phyloP scores from a whole-genome alignment of 1,139 yeast species.

The Keqinozyma sinolaborantium region DNA sequence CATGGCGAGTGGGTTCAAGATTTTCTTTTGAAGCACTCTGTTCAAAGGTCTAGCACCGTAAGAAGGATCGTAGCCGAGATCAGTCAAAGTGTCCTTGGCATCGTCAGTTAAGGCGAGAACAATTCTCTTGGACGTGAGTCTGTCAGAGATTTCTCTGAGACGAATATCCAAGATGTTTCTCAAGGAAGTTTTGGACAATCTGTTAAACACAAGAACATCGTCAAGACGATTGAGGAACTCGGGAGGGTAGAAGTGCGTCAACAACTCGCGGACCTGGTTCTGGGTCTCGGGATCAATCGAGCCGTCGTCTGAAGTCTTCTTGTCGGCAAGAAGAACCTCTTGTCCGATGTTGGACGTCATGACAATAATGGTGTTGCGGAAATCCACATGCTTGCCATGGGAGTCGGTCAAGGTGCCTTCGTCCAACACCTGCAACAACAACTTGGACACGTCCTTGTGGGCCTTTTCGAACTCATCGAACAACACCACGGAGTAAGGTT shows the following conservation, averaged over 20 bases:
- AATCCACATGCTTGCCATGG: slow-evolving; percentile 90
- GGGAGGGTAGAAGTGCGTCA: slow-evolving; percentile 80
- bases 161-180: slow-evolving; percentile 81
- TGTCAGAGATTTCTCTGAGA: slow-evolving; percentile 71
- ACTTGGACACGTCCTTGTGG: slow-evolving; percentile 87
- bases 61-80: slow-evolving; percentile 82
- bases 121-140: slow-evolving; percentile 79
- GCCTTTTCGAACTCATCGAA: slow-evolving; percentile 98
- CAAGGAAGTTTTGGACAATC: slow-evolving; percentile 72
- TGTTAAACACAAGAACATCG: slow-evolving; percentile 84
- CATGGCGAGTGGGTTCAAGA: slow-evolving; percentile 85
- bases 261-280: slow-evolving; percentile 55
- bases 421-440: slow-evolving; percentile 86
- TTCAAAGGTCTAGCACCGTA: slow-evolving; percentile 97
- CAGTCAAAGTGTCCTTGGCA: slow-evolving; percentile 76
- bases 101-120: slow-evolving; percentile 51
- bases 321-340: slow-evolving; percentile 71
- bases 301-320: slow-evolving; percentile 37
- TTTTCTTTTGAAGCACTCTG: slow-evolving; percentile 75
- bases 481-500: slow-evolving; percentile 87
- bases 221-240: slow-evolving; percentile 93
- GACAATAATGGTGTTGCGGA: slow-evolving; percentile 91
- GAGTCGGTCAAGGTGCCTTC: slow-evolving; percentile 94
- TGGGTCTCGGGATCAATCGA: slow-evolving; percentile 51
- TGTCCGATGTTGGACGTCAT: slow-evolving; percentile 98